Percentiles rank a stretch among this genome's conserved stretches.
Evolutionary conservation across 83 land plant genomes (phyloP).

Genomic region (Picea abies): DNA sequence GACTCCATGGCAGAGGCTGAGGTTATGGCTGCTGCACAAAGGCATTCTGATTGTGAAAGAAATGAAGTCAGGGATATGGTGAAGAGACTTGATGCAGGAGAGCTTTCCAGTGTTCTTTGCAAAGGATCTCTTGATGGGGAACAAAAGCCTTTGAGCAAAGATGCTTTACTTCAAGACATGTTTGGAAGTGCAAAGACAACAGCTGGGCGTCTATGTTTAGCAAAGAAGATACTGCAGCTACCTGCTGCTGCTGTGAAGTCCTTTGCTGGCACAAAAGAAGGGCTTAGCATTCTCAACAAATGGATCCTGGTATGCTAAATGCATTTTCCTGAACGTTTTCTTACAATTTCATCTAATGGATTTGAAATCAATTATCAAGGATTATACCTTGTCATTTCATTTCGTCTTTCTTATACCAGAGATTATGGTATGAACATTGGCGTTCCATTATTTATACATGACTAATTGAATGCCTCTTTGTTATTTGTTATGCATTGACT

Average conservation of each 20-base stretch:
- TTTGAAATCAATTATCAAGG: no score
- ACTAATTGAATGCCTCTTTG: no score
- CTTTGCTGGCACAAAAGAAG: constrained; percentile 25
- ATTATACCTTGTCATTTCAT: no score
- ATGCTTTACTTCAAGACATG: constrained; percentile 71
- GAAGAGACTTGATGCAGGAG: constrained; percentile 68
- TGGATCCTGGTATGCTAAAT: constrained; percentile 85
- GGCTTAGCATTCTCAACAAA: constrained; percentile 70
- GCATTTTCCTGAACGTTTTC: no score
- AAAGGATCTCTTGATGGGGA: constrained; percentile 26
- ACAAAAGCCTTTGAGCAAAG: constrained; percentile 35
- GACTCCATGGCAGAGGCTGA: constrained; percentile 85
- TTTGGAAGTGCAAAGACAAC: constrained; percentile 76
- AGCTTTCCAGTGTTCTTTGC: constrained; percentile 43
- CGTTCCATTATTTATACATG: no score
- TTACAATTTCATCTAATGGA: no score
- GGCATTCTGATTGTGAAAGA: constrained; percentile 72
- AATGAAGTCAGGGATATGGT: constrained; percentile 81
- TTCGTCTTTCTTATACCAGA: no score
- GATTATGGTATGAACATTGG: no score
- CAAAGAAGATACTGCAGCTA: constrained; percentile 74
- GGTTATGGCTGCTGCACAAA: constrained; percentile 65
- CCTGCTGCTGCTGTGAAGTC: constrained; percentile 55
- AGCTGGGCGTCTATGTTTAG: constrained; percentile 72
- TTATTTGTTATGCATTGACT: no score